Conservation (phyloP, 2,329 filamentous ascomycete genomes). For the Chrysoporthe austroafricana region DNA sequence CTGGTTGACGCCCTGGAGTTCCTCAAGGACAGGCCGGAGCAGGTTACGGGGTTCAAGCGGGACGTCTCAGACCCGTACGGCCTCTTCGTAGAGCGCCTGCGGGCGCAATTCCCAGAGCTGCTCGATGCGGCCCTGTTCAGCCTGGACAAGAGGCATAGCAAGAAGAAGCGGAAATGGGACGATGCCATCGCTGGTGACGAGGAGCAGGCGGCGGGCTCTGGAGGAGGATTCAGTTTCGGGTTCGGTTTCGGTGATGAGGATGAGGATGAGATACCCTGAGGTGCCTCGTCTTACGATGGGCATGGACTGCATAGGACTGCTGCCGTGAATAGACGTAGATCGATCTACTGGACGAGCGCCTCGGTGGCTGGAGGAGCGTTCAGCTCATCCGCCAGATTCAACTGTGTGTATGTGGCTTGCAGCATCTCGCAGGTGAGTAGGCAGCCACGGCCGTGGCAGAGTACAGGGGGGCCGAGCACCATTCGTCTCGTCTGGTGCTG, state of each 20-base stretch:
- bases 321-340: not conserved
- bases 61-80: constrained; percentile 73
- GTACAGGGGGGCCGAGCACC: not conserved
- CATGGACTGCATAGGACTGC: not conserved
- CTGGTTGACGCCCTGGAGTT: constrained; percentile 78
- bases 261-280: constrained; percentile 42
- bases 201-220: constrained; percentile 32
- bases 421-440: not conserved
- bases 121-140: constrained; percentile 67
- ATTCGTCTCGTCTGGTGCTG: not conserved
- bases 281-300: too few species aligned
- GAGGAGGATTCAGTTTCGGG: constrained; percentile 55
- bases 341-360: not conserved
- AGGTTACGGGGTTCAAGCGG: constrained; percentile 83
- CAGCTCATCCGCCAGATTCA: too few species aligned
- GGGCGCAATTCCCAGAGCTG: constrained; percentile 65
- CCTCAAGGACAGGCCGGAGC: constrained; percentile 77
- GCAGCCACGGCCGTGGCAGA: not conserved
- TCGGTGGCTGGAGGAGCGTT: not conserved
- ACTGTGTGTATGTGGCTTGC: not conserved
- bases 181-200: constrained; percentile 65
- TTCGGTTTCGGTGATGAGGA: constrained; percentile 55
- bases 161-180: constrained; percentile 86
- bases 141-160: constrained; percentile 63
- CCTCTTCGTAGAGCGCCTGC: constrained; percentile 73